phyloP scores from a whole-genome alignment of 2,329 filamentous ascomycete species.

The Fusarium cyanostomum region DNA sequence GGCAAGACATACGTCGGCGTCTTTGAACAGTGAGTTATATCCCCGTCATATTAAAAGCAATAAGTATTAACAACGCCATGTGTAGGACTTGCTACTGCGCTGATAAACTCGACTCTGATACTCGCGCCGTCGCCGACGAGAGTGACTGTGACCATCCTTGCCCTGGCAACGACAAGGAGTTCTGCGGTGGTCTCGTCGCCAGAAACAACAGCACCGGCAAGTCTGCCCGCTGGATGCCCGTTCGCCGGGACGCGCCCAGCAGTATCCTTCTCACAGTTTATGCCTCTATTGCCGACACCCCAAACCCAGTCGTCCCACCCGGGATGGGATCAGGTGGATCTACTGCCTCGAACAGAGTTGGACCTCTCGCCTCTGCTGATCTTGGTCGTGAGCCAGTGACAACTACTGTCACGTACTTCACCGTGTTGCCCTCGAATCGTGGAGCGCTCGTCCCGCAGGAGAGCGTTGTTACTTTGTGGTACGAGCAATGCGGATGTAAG shows the following conservation, averaged over 20 bases:
- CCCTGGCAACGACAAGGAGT: conserved; percentile 51
- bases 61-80: neutral
- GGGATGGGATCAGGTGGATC: conserved; percentile 38
- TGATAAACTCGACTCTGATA: conserved; percentile 51
- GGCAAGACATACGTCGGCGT: conserved; percentile 52
- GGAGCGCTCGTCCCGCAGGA: conserved; percentile 46
- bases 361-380: neutral
- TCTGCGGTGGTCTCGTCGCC: conserved; percentile 54
- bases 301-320: conserved; percentile 47
- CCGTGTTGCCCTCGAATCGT: conserved; percentile 46
- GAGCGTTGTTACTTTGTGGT: conserved; percentile 47
- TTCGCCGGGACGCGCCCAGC: conserved; percentile 43
- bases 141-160: conserved; percentile 51
- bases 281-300: conserved; percentile 47
- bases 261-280: conserved; percentile 56
- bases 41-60: neutral
- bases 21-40: conserved; percentile 39
- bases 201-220: conserved; percentile 4
- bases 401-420: conserved; percentile 39
- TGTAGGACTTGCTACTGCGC: conserved; percentile 57
- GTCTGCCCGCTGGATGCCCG: conserved; percentile 15
- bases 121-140: conserved; percentile 45
- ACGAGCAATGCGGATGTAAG: conserved; percentile 36
- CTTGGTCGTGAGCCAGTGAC: conserved; percentile 9
- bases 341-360: neutral